phyloP scores from a whole-genome alignment of 306 rosid genomes.

The Datisca glomerata region DNA sequence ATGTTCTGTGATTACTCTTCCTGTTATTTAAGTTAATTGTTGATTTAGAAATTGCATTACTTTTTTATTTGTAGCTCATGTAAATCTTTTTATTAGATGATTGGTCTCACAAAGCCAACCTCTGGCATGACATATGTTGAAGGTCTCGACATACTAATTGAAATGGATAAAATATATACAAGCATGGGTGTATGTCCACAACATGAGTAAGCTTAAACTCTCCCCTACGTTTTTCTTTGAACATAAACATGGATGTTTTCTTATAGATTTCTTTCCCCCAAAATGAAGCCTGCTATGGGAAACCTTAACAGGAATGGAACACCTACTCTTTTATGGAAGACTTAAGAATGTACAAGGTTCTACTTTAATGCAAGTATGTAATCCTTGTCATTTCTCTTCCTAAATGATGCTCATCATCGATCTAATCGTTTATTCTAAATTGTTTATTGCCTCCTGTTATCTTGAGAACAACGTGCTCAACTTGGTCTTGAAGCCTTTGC shows the following conservation, averaged over 20 bases:
- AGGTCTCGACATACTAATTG: conserved; percentile 59
- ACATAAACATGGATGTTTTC: not conserved
- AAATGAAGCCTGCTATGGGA: conserved; percentile 98
- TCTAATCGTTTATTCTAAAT: too few species aligned
- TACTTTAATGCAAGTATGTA: conserved; percentile 50
- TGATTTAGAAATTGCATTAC: too few species aligned
- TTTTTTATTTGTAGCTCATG: not conserved
- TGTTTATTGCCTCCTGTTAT: too few species aligned
- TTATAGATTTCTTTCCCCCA: not conserved
- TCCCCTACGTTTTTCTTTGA: not conserved
- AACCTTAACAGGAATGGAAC: conserved; percentile 79
- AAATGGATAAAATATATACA: conserved; percentile 65
- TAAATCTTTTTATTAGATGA: conserved; percentile 41
- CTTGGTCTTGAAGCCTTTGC: too few species aligned
- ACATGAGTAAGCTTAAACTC: conserved; percentile 50
- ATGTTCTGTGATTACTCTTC: not conserved
- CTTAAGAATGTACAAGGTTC: conserved; percentile 76
- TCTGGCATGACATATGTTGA: conserved; percentile 72
- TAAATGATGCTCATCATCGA: too few species aligned
- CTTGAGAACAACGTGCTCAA: too few species aligned
- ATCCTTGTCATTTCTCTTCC: not conserved
- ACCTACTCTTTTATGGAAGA: conserved; percentile 84
- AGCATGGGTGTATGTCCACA: conserved; percentile 99
- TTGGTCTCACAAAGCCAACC: conserved; percentile 77
- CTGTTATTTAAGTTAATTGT: not conserved